These are phyloP conservation scores for Pyrus betulifolia DNA, from an alignment of 306 rosid genomes.

Conservation along the genomic window DNA sequence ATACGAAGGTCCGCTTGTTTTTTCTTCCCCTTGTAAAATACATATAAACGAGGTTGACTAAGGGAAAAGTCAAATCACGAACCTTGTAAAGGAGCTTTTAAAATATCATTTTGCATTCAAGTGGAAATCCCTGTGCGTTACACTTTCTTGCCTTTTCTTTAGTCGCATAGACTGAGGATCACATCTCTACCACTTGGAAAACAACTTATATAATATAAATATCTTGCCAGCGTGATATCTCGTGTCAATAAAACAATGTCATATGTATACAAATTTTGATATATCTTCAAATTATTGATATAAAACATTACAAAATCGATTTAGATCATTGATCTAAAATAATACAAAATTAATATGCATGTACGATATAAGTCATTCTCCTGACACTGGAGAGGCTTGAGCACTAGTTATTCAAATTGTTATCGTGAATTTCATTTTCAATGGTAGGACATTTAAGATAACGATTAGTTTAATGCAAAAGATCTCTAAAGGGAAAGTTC, in stretches of 20 bases:
- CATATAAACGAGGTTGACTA: background rate
- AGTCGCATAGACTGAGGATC: background rate
- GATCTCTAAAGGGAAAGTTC: background rate
- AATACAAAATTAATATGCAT: rapidly evolving
- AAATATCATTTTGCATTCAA: background rate
- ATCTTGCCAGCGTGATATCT: rapidly evolving
- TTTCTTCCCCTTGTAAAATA: no score
- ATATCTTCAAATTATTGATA: no score
- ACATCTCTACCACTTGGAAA: background rate
- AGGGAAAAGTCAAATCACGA: background rate
- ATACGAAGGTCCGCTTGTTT: no score
- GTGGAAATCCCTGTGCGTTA: background rate
- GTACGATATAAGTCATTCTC: background rate
- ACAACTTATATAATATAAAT: no score
- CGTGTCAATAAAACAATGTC: no score
- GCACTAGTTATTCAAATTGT: background rate
- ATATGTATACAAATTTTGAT: no score
- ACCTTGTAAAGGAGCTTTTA: background rate
- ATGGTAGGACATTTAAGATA: background rate
- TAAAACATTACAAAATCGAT: no score
- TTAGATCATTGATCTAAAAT: no score
- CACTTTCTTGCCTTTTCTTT: background rate
- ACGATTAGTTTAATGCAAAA: background rate
- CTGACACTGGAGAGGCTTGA: background rate
- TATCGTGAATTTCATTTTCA: background rate